Conservation (phyloP, 2,329 filamentous ascomycete species). For the Xylaria sp. region DNA sequence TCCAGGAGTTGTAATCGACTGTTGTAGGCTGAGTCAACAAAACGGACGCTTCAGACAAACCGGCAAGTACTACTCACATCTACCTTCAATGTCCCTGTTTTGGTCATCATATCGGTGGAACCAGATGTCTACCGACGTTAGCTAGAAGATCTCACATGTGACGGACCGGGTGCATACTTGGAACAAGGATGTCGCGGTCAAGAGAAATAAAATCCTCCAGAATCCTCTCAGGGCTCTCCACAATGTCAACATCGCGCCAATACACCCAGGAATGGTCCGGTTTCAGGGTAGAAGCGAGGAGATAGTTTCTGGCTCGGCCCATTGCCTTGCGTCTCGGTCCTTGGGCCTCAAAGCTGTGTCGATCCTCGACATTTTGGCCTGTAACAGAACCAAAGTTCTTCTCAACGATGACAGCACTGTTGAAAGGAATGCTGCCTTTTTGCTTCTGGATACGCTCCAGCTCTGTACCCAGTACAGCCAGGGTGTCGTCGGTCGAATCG, state of each 20-base stretch:
- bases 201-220: constrained; percentile 96
- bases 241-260: constrained; percentile 97
- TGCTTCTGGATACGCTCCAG: constrained; percentile 86
- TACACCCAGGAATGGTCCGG: constrained; percentile 98
- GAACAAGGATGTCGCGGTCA: constrained; percentile 89
- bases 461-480: constrained; percentile 84
- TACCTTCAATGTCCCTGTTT: constrained; percentile 85
- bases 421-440: constrained; percentile 81
- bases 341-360: constrained; percentile 86
- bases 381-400: constrained; percentile 84
- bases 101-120: constrained; percentile 84
- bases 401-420: constrained; percentile 81
- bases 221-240: constrained; percentile 84
- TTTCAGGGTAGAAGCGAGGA: constrained; percentile 83
- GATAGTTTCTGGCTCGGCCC: constrained; percentile 89
- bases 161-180: constrained; percentile 68
- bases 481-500: constrained; percentile 88
- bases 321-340: constrained; percentile 89
- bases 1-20: constrained; percentile 99
- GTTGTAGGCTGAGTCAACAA: constrained; percentile 31
- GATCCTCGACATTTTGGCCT: constrained; percentile 80
- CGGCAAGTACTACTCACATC: constrained; percentile 67
- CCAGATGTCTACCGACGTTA: constrained; percentile 76
- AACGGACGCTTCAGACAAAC: no score
- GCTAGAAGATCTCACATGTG: neutral